phyloP scores from a whole-genome alignment of 305 asterid species.

The Solanum hybrid region DNA sequence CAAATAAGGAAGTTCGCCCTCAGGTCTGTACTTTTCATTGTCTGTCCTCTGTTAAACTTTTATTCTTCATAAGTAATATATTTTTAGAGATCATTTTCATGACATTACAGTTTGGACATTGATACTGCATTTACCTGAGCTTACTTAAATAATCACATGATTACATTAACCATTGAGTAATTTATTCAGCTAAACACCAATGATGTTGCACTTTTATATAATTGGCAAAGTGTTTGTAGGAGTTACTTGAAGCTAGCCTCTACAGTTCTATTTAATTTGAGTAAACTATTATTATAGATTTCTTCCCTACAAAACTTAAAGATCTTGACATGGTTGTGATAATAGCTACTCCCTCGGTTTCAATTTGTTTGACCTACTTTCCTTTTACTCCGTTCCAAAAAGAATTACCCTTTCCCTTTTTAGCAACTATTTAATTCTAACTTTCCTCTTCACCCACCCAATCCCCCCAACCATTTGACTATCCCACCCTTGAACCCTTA shows the following conservation, averaged over 20 bases:
- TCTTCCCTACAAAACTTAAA: not conserved
- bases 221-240: not conserved
- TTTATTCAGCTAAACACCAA: not conserved
- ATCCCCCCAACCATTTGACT: not conserved
- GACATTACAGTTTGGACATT: not conserved
- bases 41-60: not conserved
- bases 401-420: not conserved
- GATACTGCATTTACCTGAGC: not conserved
- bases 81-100: not conserved
- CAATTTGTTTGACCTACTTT: not conserved
- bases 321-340: not conserved
- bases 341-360: not conserved
- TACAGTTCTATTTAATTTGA: not conserved
- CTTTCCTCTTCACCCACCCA: not conserved
- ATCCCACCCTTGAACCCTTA: not conserved
- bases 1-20: conserved; percentile 65
- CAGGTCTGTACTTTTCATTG: conserved; percentile 37
- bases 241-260: not conserved
- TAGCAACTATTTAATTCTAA: not conserved
- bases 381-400: not conserved
- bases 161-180: not conserved
- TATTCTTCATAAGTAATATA: not conserved
- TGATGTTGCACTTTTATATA: not conserved
- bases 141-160: not conserved
- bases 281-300: not conserved